Conservation (phyloP, 495 filamentous ascomycete genomes). For the Penicillium ucsense region DNA sequence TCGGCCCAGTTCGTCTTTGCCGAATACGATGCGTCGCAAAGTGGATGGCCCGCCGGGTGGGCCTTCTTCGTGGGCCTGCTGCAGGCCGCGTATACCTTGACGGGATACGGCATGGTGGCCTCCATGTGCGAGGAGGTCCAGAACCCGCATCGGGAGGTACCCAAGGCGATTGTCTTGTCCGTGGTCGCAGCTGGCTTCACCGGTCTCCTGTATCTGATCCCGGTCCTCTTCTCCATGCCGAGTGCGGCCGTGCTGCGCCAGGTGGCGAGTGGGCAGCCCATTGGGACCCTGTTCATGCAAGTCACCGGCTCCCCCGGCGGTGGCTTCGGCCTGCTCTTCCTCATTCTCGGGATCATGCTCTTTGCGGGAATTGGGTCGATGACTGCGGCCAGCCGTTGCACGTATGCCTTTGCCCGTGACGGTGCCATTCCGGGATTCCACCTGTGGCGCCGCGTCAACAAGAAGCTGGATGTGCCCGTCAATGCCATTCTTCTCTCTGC, state of each 20-base stretch:
- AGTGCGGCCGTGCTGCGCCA: slow-evolving; percentile 41
- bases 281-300: slow-evolving; percentile 26
- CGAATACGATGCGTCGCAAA: slow-evolving; percentile 47
- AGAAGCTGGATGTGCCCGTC: slow-evolving; percentile 46
- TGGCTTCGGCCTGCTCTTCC: slow-evolving; percentile 62
- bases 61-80: slow-evolving; percentile 54
- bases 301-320: slow-evolving; percentile 37
- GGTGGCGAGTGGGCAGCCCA: slow-evolving; percentile 48
- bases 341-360: slow-evolving; percentile 64
- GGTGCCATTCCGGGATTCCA: slow-evolving; percentile 57
- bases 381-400: slow-evolving; percentile 67
- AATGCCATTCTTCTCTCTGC: slow-evolving; percentile 49
- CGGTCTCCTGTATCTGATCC: slow-evolving; percentile 59
- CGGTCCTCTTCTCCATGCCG: slow-evolving; percentile 56
- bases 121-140: slow-evolving; percentile 64
- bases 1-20: slow-evolving; percentile 50
- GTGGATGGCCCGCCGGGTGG: slow-evolving; percentile 54
- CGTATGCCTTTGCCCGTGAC: slow-evolving; percentile 63
- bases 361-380: slow-evolving; percentile 63
- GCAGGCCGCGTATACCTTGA: slow-evolving; percentile 51
- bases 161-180: slow-evolving; percentile 61
- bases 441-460: slow-evolving; percentile 52
- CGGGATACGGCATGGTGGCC: slow-evolving; percentile 48
- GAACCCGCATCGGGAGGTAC: slow-evolving; percentile 54
- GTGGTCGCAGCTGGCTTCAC: slow-evolving; percentile 61